phyloP scores from a whole-genome alignment of 441 rosid genomes.

The Populus hybrid region DNA sequence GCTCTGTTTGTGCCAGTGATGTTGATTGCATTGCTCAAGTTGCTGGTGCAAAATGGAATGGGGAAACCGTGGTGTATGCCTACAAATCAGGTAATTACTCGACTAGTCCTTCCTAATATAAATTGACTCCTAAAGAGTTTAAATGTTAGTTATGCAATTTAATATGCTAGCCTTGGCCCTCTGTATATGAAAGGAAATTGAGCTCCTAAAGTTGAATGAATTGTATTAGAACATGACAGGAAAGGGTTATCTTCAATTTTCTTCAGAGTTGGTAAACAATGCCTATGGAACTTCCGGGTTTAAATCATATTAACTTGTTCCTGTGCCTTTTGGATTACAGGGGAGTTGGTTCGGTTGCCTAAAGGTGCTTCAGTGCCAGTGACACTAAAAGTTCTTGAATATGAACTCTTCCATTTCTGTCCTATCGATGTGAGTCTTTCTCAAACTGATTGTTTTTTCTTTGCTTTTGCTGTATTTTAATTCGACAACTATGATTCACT shows the following conservation, averaged over 20 bases:
- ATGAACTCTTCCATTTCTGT: constrained; percentile 85
- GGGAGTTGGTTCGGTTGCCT: constrained; percentile 65
- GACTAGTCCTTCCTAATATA: neutral
- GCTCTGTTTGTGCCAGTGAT: constrained; percentile 57
- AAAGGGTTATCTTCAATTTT: no score
- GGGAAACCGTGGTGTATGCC: constrained; percentile 61
- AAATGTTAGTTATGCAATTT: neutral
- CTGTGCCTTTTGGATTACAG: constrained; percentile 30
- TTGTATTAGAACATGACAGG: no score
- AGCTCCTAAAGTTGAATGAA: neutral
- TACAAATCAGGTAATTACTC: constrained; percentile 55
- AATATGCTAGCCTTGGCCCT: neutral
- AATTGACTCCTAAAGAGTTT: neutral
- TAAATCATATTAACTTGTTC: neutral
- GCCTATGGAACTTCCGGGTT: neutral
- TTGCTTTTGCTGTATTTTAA: neutral
- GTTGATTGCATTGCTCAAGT: constrained; percentile 64
- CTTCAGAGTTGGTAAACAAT: neutral
- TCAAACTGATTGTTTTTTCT: neutral
- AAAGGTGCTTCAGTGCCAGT: constrained; percentile 72
- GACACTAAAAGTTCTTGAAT: constrained; percentile 74
- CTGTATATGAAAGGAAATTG: neutral
- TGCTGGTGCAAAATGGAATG: constrained; percentile 70
- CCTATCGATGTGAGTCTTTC: constrained; percentile 54
- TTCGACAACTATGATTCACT: neutral